A percentile compares a stretch with the other conserved stretches of the same genome.
phyloP scores from a whole-genome alignment of 495 filamentous ascomycete genomes.

The Bathelium albidoporum region DNA sequence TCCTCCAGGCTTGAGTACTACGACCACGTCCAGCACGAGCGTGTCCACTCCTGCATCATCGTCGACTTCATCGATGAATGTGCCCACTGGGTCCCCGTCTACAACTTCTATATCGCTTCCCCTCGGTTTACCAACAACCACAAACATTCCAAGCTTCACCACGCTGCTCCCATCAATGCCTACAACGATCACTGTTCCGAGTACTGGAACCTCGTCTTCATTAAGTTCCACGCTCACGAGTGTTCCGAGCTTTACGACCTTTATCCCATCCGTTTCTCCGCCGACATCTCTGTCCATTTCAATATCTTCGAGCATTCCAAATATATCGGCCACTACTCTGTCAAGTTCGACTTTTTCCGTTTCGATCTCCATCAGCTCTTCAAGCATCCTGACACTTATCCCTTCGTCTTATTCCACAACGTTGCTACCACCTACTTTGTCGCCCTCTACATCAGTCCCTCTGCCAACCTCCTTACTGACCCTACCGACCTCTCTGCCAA shows the following conservation, averaged over 20 bases:
- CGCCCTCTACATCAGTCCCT: background rate
- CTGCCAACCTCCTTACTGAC: background rate
- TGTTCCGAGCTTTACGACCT: background rate
- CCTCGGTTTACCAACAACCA: background rate
- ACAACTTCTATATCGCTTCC: background rate
- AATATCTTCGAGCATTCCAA: too few species aligned
- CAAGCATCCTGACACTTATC: too few species aligned
- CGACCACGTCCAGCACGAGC: too few species aligned
- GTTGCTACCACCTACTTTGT: too few species aligned
- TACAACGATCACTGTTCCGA: background rate
- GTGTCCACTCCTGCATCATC: too few species aligned
- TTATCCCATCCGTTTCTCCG: background rate
- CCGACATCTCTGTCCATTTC: background rate
- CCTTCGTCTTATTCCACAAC: too few species aligned
- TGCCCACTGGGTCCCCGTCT: background rate
- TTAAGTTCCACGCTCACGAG: background rate
- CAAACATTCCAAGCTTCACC: background rate
- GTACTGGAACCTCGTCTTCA: background rate
- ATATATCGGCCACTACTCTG: too few species aligned
- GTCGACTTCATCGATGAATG: too few species aligned
- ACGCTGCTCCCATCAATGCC: background rate
- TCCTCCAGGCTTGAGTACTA: background rate
- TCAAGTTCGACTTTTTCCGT: background rate
- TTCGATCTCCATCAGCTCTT: too few species aligned
- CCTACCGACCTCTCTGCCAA: background rate